These are phyloP conservation scores for Medakamo hakoo DNA, from an alignment of 139 green algal species.

Conservation along the genomic window DNA sequence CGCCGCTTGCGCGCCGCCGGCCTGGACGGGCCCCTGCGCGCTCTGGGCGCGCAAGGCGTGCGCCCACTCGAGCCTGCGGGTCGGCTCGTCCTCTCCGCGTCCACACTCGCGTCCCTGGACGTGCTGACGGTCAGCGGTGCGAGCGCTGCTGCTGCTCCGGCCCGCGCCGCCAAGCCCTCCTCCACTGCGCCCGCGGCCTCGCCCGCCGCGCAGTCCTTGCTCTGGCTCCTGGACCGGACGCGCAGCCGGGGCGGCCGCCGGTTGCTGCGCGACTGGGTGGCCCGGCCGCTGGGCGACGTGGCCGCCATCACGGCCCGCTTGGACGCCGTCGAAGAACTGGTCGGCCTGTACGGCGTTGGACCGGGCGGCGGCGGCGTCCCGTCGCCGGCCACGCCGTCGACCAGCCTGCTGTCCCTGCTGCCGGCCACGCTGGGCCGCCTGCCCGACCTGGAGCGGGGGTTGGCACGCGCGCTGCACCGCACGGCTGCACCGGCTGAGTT, in stretches of 20 bases:
- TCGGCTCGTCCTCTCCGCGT: constrained; percentile 35
- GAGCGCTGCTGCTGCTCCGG: too few species aligned
- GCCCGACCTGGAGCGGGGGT: constrained; percentile 57
- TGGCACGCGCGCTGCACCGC: constrained; percentile 52
- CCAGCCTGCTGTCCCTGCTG: constrained; percentile 8
- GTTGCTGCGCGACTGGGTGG: constrained; percentile 60
- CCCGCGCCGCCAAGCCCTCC: constrained; percentile 8
- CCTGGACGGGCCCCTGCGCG: constrained; percentile 40
- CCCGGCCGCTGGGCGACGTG: constrained; percentile 30
- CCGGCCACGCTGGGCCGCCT: constrained; percentile 13
- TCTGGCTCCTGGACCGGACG: constrained; percentile 69
- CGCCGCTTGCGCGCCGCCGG: constrained; percentile 48
- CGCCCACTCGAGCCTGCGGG: not conserved
- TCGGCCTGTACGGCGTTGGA: too few species aligned
- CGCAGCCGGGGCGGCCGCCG: constrained; percentile 41
- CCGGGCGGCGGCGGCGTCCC: too few species aligned
- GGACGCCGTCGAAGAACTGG: constrained; percentile 61
- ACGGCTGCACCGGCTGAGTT: constrained; percentile 62
- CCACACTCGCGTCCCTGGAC: constrained; percentile 46
- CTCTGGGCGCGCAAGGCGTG: constrained; percentile 10
- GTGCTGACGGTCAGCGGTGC: constrained; percentile 9
- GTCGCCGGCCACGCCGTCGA: not conserved
- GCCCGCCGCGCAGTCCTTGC: constrained; percentile 26
- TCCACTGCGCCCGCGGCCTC: constrained; percentile 1
- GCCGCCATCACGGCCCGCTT: constrained; percentile 33